Percentiles rank a stretch among this genome's conserved stretches.
These are phyloP conservation scores for Phylloporus arenicola DNA, from an alignment of 768 basidiomycete genomes.

Conservation along the genomic window DNA sequence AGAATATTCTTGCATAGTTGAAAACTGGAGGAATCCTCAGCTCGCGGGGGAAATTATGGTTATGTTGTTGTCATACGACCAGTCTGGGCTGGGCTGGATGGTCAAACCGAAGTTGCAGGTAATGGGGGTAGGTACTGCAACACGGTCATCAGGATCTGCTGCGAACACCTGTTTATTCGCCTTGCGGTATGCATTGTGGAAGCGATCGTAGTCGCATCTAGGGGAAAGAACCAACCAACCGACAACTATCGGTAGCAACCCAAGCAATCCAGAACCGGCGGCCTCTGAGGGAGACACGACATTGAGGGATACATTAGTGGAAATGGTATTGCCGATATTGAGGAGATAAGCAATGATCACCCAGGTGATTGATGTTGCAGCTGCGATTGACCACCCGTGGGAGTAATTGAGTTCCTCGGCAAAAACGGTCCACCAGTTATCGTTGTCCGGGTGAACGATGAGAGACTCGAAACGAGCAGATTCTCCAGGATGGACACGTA, in stretches of 20 bases:
- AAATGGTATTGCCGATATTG: slow-evolving; percentile 11
- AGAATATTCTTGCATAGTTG: slow-evolving; percentile 20
- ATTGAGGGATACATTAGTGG: not conserved
- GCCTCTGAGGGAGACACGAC: too few relatives aligned
- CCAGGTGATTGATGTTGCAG: slow-evolving; percentile 38
- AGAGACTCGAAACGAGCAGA: slow-evolving; percentile 23
- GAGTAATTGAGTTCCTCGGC: slow-evolving; percentile 31
- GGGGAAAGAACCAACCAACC: slow-evolving; percentile 40
- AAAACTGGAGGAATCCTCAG: slow-evolving; percentile 20
- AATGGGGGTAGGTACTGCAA: not conserved
- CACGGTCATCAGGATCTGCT: not conserved
- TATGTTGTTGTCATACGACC: not conserved
- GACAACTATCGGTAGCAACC: slow-evolving; percentile 38
- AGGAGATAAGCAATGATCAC: slow-evolving; percentile 39
- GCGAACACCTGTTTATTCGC: slow-evolving; percentile 8
- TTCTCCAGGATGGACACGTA: slow-evolving; percentile 21
- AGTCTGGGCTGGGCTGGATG: slow-evolving; percentile 8
- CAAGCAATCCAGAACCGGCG: slow-evolving; percentile 37
- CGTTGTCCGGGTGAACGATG: slow-evolving; percentile 38
- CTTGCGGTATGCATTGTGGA: slow-evolving; percentile 17
- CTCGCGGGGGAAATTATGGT: slow-evolving; percentile 25
- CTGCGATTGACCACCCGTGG: slow-evolving; percentile 37
- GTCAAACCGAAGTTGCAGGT: slow-evolving; percentile 12
- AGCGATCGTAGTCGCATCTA: slow-evolving; percentile 32
- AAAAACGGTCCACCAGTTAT: slow-evolving; percentile 36